Evolutionary conservation across 371 early-diverging fungal species (phyloP).

Genomic region (Mucor mucedo): DNA sequence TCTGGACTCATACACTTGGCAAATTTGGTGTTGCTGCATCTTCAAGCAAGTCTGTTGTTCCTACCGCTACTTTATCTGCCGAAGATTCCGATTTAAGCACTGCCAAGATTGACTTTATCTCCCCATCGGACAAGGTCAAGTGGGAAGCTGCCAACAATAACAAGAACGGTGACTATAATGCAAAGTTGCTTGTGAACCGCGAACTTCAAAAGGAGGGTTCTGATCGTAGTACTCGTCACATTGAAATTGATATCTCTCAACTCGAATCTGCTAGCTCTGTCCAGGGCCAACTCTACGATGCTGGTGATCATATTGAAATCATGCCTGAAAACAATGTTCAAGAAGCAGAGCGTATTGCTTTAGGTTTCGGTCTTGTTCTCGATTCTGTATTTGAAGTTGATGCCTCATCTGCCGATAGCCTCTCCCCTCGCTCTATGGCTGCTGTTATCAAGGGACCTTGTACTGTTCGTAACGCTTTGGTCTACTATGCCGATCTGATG

Average conservation of each 20-base stretch:
- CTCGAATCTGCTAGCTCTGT: constrained; percentile 23
- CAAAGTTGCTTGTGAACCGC: constrained; percentile 26
- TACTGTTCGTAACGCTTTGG: constrained; percentile 53
- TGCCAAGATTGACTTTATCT: constrained; percentile 34
- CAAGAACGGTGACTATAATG: constrained; percentile 35
- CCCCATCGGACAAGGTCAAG: constrained; percentile 29
- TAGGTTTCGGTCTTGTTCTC: constrained; percentile 52
- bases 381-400: constrained; percentile 61
- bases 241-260: constrained; percentile 48
- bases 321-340: constrained; percentile 50
- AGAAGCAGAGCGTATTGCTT: constrained; percentile 50
- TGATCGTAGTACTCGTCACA: constrained; percentile 52
- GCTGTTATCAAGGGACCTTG: constrained; percentile 53
- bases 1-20: constrained; percentile 43
- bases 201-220: constrained; percentile 45
- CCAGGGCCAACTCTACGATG: constrained; percentile 35
- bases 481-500: constrained; percentile 52
- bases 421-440: constrained; percentile 58
- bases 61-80: constrained; percentile 28
- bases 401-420: constrained; percentile 20
- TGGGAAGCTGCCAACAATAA: constrained; percentile 40
- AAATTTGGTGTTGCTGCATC: constrained; percentile 42
- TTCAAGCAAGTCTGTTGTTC: constrained; percentile 40
- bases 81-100: constrained; percentile 10
- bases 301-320: constrained; percentile 66